Percentiles rank a stretch among this genome's conserved stretches.
Conservation (phyloP, 768 basidiomycete species). For the Mycena crocata region DNA sequence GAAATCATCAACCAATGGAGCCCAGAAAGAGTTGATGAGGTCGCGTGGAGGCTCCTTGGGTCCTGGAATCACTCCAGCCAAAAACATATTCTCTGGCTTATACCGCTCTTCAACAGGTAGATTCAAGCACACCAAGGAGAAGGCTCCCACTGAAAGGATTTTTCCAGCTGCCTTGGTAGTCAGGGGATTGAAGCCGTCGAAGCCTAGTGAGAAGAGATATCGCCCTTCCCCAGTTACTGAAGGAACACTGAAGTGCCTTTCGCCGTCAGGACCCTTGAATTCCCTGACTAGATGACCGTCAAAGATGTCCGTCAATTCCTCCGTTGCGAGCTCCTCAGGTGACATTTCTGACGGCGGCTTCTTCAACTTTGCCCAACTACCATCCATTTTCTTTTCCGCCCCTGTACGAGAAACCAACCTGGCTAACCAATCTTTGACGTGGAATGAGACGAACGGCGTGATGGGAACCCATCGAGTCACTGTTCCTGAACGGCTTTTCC, state of each 20-base stretch:
- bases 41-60: conserved; percentile 44
- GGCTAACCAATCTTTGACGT: conserved; percentile 44
- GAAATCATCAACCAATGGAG: conserved; percentile 43
- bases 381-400: conserved; percentile 40
- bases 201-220: conserved; percentile 30
- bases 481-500: neutral
- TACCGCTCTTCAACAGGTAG: conserved; percentile 46
- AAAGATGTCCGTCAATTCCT: neutral
- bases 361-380: conserved; percentile 29
- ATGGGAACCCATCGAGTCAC: conserved; percentile 30
- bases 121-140: conserved; percentile 50
- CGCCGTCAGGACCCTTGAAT: neutral
- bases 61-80: conserved; percentile 50
- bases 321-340: neutral
- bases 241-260: neutral
- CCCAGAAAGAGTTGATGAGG: conserved; percentile 39
- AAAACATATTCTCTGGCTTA: conserved; percentile 47
- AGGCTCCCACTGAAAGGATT: conserved; percentile 41
- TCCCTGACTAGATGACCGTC: neutral
- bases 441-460: conserved; percentile 35
- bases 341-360: neutral
- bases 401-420: conserved; percentile 38
- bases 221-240: neutral
- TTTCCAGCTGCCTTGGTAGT: conserved; percentile 42
- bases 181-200: conserved; percentile 52